Evolutionary conservation across 225 moss, liverwort and hornwort species (phyloP), one percentile per base, ranked within the genome.

Genomic region (Rhytidiadelphus loreus): DNA sequence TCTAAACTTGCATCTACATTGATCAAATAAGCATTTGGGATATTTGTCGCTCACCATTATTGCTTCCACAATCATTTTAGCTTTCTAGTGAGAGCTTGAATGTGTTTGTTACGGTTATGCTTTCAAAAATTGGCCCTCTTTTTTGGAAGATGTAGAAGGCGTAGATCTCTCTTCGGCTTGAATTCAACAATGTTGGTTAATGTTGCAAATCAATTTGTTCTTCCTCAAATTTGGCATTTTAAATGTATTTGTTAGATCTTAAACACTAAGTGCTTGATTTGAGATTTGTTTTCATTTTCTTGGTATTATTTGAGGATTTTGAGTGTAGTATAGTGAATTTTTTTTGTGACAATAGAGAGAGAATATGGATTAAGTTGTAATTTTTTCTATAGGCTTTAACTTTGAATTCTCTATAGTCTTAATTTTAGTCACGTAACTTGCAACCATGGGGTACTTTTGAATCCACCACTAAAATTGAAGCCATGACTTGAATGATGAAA

Each of bases 81-180:
- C 65, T 35, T 37, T 65, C 6, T 10, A 4, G 10, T n/a, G n/a
- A 65, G 20, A 37, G 7, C 23, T 39, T 12, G 0, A 11, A 2
- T n/a, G 3, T 9, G 4, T 68, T 13, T 58, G 8, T 68, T 22
- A 23, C 22, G 16, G 8, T 68, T 0, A 1, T 1, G 1, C n/a
- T 68, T 68, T 68, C 1, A 21, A 2, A n/a, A 68, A 68, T 68
- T 12, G 7, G 12, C 23, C 6, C 3, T 8, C 7, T 20, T 68
- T 2, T 22, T n/a, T 17, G 7, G 22, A 16, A 20, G 9, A n/a
- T n/a, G 68, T n/a, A n/a, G 21, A 68, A 1, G 23, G 13, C 4
- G 7, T 23, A 68, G 22, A 39, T 68, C 5, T 39, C 22, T 68
- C 5, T 23, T 23, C 7, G 5, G 37, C 8, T 12, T 11, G 12